These are phyloP conservation scores for Xylaria sp. DNA, from an alignment of 2,329 filamentous ascomycete species.

Conservation along the genomic window DNA sequence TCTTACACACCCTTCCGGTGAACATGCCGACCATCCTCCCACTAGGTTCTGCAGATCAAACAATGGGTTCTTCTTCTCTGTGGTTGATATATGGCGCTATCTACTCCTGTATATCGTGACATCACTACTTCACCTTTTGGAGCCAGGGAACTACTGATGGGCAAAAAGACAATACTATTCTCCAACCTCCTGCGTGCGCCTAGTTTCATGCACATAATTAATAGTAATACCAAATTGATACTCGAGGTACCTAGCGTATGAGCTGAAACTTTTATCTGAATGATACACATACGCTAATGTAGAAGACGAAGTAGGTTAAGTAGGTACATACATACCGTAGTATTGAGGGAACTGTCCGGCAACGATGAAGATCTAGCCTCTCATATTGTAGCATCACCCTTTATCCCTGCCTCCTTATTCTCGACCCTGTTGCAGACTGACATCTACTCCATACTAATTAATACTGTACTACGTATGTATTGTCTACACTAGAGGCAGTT, in stretches of 20 bases:
- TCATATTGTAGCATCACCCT: conserved; percentile 28
- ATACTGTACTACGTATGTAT: conserved; percentile 4
- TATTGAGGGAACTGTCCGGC: conserved; percentile 10
- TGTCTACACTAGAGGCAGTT: conserved; percentile 19
- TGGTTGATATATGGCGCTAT: not conserved
- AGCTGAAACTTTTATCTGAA: conserved; percentile 12
- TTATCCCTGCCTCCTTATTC: conserved; percentile 30
- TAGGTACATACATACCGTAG: conserved; percentile 1
- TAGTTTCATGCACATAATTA: not conserved
- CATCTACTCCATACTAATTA: conserved; percentile 22
- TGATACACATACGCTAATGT: conserved; percentile 7
- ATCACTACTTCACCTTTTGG: not conserved
- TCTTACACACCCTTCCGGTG: conserved; percentile 16
- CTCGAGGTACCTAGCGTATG: conserved; percentile 2
- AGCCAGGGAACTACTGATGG: not conserved
- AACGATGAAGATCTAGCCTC: conserved; percentile 16
- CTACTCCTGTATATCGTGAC: too few relatives aligned
- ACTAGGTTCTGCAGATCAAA: conserved; percentile 32
- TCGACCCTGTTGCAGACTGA: conserved; percentile 26
- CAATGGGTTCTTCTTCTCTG: conserved; percentile 4
- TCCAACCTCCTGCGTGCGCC: not conserved
- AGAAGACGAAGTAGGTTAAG: conserved; percentile 7
- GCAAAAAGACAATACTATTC: not conserved
- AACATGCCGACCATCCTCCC: conserved; percentile 8
- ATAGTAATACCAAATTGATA: conserved; percentile 14